Evolutionary conservation across 208 protist genomes (phyloP), one percentile per base, ranked within the genome.

Genomic region (Leishmania gerbilli): DNA sequence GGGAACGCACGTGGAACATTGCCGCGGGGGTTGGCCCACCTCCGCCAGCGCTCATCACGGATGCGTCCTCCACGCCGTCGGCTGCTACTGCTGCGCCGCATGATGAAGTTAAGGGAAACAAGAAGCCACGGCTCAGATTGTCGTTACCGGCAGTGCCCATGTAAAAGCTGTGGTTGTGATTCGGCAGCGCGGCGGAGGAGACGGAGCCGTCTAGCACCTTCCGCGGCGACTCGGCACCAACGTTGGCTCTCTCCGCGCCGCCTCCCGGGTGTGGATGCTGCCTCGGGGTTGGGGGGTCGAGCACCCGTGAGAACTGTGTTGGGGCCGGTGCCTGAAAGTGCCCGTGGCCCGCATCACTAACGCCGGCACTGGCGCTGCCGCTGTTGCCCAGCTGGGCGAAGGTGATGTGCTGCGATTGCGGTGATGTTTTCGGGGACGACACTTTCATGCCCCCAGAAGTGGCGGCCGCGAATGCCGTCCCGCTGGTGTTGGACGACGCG

Each of bases 121-220:
- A 87, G 58, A 89, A 89, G 74, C 86, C 87, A 31, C 86, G 82
- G 11, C 51, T 79, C 24, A 89, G 67, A 71, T 83, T 88, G 56
- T 86, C 83, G 58, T 74, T 83, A 60, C 87, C 83, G 42, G 76
- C 62, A 3, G 76, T 88, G 69, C 82, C 79, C 40, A 76, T 69
- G 69, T 87, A 89, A 71, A 87, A 89, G 60, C 87, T 84, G 31
- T 81, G 71, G 65, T 68, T 76, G 79, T 84, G 84, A 31, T 80
- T 77, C 2, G 60, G 11, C 21, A 56, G 56, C 55, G 58, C 27
- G 13, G 49, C 31, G 3, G 21, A 19, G 31, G 11, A 49, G 60
- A 67, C 1, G 45, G 51, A 31, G 31, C 21, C 49, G 45, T 80
- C 74, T 8, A 56, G 37, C 53, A 17, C 58, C 56, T 55, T 2